These are phyloP conservation scores for Penicillium longicatenatum DNA, from an alignment of 495 filamentous ascomycete genomes.

Conservation along the genomic window DNA sequence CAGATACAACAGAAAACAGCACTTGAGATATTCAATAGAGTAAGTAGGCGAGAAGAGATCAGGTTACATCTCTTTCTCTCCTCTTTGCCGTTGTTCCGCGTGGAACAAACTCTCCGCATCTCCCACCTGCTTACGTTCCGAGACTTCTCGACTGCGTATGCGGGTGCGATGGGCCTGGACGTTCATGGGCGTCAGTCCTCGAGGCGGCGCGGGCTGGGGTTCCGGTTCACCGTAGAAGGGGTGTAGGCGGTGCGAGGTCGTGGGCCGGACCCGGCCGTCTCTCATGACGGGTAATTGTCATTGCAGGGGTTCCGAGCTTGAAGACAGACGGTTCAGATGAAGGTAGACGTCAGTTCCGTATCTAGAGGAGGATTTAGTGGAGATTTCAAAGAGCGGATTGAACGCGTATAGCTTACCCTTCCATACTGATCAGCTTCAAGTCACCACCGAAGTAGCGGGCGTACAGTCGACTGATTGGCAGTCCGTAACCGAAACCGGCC, in stretches of 20 bases:
- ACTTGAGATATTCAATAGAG: background rate
- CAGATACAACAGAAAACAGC: background rate
- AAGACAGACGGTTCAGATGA: slow-evolving; percentile 91
- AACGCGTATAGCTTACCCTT: slow-evolving; percentile 69
- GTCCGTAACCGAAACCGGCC: slow-evolving; percentile 96
- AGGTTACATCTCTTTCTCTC: slow-evolving; percentile 24
- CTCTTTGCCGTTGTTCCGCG: slow-evolving; percentile 28
- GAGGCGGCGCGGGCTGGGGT: slow-evolving; percentile 51
- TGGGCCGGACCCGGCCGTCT: slow-evolving; percentile 58
- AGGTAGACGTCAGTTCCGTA: slow-evolving; percentile 99
- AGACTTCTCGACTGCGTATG: slow-evolving; percentile 67
- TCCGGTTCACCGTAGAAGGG: slow-evolving; percentile 39
- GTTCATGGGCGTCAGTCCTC: slow-evolving; percentile 84
- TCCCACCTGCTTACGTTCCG: slow-evolving; percentile 83
- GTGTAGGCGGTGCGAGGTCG: slow-evolving; percentile 49
- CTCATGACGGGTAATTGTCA: slow-evolving; percentile 98
- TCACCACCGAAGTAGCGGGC: slow-evolving; percentile 97
- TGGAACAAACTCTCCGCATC: slow-evolving; percentile 68
- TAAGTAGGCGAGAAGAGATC: background rate
- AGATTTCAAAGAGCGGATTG: background rate
- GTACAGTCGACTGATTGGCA: slow-evolving; percentile 92
- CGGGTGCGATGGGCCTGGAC: slow-evolving; percentile 55
- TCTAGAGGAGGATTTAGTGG: slow-evolving; percentile 48
- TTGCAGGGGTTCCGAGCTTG: slow-evolving; percentile 94
- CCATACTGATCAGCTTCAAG: slow-evolving; percentile 97